Evolutionary conservation across 1,284 basidiomycete species (phyloP), one percentile per base, ranked within the genome.

Genomic region (Inonotus obliquus): DNA sequence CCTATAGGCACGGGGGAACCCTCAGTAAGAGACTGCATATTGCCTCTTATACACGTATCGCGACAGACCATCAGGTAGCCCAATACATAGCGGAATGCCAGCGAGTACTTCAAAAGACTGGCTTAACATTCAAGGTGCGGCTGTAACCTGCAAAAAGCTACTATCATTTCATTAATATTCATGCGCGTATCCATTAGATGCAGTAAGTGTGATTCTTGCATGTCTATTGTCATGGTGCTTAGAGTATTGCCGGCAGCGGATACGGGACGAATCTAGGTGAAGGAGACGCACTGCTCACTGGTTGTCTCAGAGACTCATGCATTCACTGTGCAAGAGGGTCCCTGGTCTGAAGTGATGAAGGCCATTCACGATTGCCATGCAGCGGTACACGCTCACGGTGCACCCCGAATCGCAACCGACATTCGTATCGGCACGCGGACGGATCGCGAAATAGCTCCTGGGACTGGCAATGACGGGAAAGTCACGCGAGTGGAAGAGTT

Each of bases 361-460:
- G 89, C 87, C 0, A 93, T 94, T 61, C 88, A 93, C 64, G 91
- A 90, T 62, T 96, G 94, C 69, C 94, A 97, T 71, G 82, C 81
- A 21, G 94, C 94, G 0, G 90, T 96, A 0, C 94, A 96, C 69
- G 84, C 82, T 1, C 81, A 82, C 69, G 91, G 90, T 37, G 84
- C 84, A 1, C 83, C 83, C 21, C 83, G 91, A 51, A 79, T 91
- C 45, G 87, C 91, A 25, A 94, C 94, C 6, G 94, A 97, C 73
- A 91, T 97, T 63, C 88, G 94, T 32, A 95, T 97, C 61, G 94
- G 94, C 48, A 97, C 94, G 0, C 84, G 94, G 48, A 81, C 82
- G 19, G 94, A 96, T 74, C 81, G 85, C 59, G 75, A 81, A 32
- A 81, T 88, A 39, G 73, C 72, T 1, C 77, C 79, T 1, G 93